These are phyloP conservation scores for Cladosporium phlei DNA, from an alignment of 2,329 filamentous ascomycete genomes.

Conservation along the genomic window DNA sequence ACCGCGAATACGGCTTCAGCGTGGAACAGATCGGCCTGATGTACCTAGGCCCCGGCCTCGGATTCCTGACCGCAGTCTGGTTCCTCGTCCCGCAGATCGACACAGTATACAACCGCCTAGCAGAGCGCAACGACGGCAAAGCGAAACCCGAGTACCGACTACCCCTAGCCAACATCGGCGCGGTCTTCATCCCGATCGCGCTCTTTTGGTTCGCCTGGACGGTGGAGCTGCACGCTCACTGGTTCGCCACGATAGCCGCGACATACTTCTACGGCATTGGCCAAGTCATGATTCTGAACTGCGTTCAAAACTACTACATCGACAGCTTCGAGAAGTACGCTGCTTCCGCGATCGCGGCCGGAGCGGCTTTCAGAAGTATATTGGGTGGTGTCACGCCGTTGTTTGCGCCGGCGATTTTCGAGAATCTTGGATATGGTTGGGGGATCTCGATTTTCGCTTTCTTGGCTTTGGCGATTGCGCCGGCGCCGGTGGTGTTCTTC, in stretches of 20 bases:
- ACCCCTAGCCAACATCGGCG: constrained; percentile 43
- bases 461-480: constrained; percentile 41
- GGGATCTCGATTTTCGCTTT: constrained; percentile 48
- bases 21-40: constrained; percentile 44
- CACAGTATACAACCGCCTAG: constrained; percentile 43
- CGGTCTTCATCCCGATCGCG: constrained; percentile 39
- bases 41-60: constrained; percentile 42
- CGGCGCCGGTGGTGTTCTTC: constrained; percentile 48
- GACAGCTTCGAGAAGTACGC: constrained; percentile 49
- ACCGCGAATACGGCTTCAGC: constrained; percentile 41
- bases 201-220: constrained; percentile 45
- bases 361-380: constrained; percentile 44
- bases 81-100: constrained; percentile 47
- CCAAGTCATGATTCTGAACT: constrained; percentile 50
- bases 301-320: constrained; percentile 53
- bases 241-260: constrained; percentile 37
- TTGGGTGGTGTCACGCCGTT: constrained; percentile 46
- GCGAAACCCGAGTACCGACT: constrained; percentile 41
- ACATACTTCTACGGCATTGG: constrained; percentile 50
- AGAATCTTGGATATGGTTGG: constrained; percentile 46
- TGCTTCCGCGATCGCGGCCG: constrained; percentile 47
- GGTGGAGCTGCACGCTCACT: constrained; percentile 38
- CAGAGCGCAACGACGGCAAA: constrained; percentile 37
- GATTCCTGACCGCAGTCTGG: constrained; percentile 42
- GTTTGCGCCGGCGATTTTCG: constrained; percentile 41